Conservation (phyloP, 2,329 filamentous ascomycete species). For the Xylariales sp. region DNA sequence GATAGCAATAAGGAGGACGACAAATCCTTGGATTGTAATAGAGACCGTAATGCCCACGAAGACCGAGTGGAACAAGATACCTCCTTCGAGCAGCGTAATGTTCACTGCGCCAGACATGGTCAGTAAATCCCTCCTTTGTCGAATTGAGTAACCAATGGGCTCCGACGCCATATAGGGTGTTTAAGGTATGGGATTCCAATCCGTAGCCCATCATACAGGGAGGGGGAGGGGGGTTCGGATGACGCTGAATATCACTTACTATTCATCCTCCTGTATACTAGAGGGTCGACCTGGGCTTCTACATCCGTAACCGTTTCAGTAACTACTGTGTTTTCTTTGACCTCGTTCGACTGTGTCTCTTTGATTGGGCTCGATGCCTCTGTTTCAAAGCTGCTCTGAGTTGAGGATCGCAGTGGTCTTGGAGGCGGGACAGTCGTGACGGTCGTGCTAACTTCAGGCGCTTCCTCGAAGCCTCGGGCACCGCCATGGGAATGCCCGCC, state of each 20-base stretch:
- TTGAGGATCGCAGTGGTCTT: slow-evolving; percentile 50
- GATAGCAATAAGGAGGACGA: slow-evolving; percentile 75
- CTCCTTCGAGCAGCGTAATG: slow-evolving; percentile 79
- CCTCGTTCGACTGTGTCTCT: slow-evolving; percentile 51
- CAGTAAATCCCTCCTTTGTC: not conserved
- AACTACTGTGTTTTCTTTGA: slow-evolving; percentile 46
- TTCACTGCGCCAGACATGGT: slow-evolving; percentile 58
- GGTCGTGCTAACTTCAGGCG: not conserved
- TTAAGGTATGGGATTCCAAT: too few species aligned
- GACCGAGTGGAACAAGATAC: slow-evolving; percentile 82
- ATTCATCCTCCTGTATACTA: slow-evolving; percentile 69
- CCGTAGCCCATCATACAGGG: too few species aligned
- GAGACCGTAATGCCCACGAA: slow-evolving; percentile 80
- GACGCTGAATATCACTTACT: slow-evolving; percentile 38
- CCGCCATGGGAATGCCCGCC: slow-evolving; percentile 70
- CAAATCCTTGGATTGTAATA: slow-evolving; percentile 74
- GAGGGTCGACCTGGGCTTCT: slow-evolving; percentile 59
- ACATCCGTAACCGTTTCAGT: slow-evolving; percentile 56
- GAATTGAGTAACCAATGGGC: not conserved
- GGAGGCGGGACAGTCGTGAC: slow-evolving; percentile 40
- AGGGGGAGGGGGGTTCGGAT: too few species aligned
- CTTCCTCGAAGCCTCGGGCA: slow-evolving; percentile 57
- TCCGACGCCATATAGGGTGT: not conserved
- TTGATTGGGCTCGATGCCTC: slow-evolving; percentile 56
- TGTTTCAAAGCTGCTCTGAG: slow-evolving; percentile 50